Evolutionary conservation across 306 rosid genomes (phyloP), one percentile per base, ranked within the genome.

Genomic region (Cucurbita moschata): DNA sequence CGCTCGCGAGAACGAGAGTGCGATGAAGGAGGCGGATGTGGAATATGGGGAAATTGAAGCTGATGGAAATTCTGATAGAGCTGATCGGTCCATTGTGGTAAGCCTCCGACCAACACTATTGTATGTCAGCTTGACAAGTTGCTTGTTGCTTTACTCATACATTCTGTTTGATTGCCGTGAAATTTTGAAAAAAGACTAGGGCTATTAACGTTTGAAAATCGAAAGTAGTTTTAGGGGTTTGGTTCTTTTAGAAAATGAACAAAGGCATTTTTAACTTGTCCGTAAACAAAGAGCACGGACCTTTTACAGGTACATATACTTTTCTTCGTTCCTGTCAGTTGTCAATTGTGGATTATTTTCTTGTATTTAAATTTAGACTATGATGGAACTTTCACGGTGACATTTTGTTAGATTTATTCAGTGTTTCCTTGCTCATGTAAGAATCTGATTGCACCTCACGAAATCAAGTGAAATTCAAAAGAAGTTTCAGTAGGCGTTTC

Each of bases 401-500:
- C 92, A 83, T 79, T 55, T 89, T 85, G 87, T 81, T 95, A 84
- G 88, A 85, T 85, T 82, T 80, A 83, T 85, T 77, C 85, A 84
- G 81, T 89, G 87, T 86, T 79, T 82, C 90, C 90, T 77, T 94
- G 80, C 87, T 82, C 85, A 85, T 88, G 83, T 92, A 85, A 87
- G 92, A 81, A 88, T 85, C 92, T 82, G 97, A 86, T 90, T 88
- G 92, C 90, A 87, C 89, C 84, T 80, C 89, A 84, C 83, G 83
- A 88, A 80, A 88, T 82, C 81, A 90, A 88, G 79, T 90, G 95
- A 86, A 77, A 86, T 92, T 89, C 92, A 83, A 86, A 88, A 87
- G 97, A 93, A 82, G 96, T 90, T 91, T 85, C 91, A 74, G 86
- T 90, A 89, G 96, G 97, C 96, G 96, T 95, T 86, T 82, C 99